These are phyloP conservation scores for Xerocomus potaroensis DNA, from an alignment of 768 basidiomycete species.

Conservation along the genomic window DNA sequence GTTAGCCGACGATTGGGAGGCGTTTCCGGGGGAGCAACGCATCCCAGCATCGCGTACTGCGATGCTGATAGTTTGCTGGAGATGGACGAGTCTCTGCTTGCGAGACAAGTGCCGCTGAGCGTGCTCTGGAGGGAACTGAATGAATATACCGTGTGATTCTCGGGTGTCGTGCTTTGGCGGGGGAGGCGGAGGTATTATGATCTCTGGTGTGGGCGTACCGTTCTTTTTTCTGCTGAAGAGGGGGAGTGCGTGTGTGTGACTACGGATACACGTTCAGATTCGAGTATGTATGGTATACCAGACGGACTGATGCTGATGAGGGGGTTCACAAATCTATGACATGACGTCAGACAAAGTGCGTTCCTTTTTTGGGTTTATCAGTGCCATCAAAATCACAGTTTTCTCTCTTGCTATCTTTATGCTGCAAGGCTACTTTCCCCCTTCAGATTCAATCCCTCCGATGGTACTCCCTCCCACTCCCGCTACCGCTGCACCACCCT, in stretches of 20 bases:
- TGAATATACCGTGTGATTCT: conserved; percentile 20
- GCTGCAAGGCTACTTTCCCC: too few species aligned
- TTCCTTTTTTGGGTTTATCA: conserved; percentile 26
- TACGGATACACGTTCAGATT: conserved; percentile 29
- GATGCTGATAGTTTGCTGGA: conserved; percentile 34
- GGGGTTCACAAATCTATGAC: neutral
- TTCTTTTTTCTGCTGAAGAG: conserved; percentile 24
- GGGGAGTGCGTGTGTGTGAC: conserved; percentile 10
- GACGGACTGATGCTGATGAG: conserved; percentile 27
- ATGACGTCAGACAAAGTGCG: conserved; percentile 28
- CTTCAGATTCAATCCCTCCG: too few species aligned
- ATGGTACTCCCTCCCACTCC: conserved; percentile 32
- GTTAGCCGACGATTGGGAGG: neutral
- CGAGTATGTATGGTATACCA: conserved; percentile 27
- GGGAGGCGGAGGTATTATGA: conserved; percentile 19
- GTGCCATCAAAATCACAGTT: too few species aligned
- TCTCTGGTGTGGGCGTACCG: neutral
- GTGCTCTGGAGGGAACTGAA: conserved; percentile 16
- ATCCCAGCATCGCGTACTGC: conserved; percentile 40
- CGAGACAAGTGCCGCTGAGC: conserved; percentile 8
- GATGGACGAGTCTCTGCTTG: conserved; percentile 21
- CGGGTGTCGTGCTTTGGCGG: conserved; percentile 1
- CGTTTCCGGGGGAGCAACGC: conserved; percentile 28
- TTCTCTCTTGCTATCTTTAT: conserved; percentile 4
- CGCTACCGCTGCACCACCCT: conserved; percentile 14